Evolutionary conservation across 164 flowering plant genomes (phyloP), one percentile per base, ranked within the genome.

Genomic region (Echeveria elegans): DNA sequence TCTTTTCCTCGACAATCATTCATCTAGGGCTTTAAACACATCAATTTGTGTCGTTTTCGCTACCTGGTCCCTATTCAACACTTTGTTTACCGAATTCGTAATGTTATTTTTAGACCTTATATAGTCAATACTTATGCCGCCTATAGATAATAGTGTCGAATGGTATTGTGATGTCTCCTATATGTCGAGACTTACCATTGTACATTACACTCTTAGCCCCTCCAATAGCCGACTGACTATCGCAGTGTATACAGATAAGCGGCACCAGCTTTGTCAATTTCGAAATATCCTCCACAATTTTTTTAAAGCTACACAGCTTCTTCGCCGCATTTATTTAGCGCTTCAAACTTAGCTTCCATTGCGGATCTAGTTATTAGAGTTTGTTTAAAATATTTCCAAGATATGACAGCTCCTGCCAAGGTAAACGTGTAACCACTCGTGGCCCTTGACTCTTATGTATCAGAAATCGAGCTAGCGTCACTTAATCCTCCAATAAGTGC

Each of bases 401-500:
- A 65, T 29, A 65, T 31, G 4, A 31, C 68, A 21, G 53, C 68
- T n/a, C 56, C 50, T 23, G 36, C 19, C 26, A 45, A 11, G 4
- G 52, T 65, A n/a, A 65, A 65, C 8, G 41, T 32, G 15, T 65
- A 65, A 18, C 52, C 68, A 43, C 68, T 65, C 5, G 68, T 65
- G 53, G 52, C 43, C 30, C 29, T 40, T 23, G 19, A 23, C 4
- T 65, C 31, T 45, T 40, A 10, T 28, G 29, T 16, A 43, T 43
- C 68, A 24, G n/a, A 65, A n/a, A 65, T 65, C 68, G 31, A 65
- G 21, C 47, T 65, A 2, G 68, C 68, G 47, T 65, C 68, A 45
- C 38, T 45, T 12, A 40, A 65, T 26, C 52, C 50, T 65, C 26
- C 56, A 3, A 65, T 31, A 16, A 43, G 19, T 40, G 15, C 0